Conservation (phyloP, 352 stramenopile genomes). For the Plasmopara viticola region DNA sequence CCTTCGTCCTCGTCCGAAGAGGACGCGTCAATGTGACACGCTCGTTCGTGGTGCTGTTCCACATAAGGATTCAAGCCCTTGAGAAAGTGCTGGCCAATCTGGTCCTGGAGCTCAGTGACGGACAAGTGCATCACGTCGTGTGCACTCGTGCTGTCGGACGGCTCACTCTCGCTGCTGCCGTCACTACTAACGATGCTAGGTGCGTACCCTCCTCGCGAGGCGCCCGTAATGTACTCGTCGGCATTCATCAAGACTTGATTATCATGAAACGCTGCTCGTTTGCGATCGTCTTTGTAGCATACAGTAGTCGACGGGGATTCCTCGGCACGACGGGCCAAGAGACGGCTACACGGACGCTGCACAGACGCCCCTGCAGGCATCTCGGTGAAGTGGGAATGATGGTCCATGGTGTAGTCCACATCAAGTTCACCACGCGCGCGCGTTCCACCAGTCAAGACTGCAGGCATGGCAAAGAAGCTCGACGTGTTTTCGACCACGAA, state of each 20-base stretch:
- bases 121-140: conserved; percentile 27
- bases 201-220: conserved; percentile 17
- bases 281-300: conserved; percentile 2
- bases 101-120: conserved; percentile 20
- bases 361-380: conserved; percentile 22
- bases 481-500: conserved; percentile 73
- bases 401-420: conserved; percentile 4
- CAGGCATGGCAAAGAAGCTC: conserved; percentile 58
- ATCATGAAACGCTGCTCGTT: conserved; percentile 6
- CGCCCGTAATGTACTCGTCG: conserved; percentile 22
- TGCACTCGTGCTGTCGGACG: conserved; percentile 2
- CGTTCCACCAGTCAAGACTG: conserved; percentile 18
- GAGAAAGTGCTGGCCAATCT: conserved; percentile 29
- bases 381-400: background rate
- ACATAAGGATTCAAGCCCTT: conserved; percentile 47
- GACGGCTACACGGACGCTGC: conserved; percentile 3
- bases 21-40: conserved; percentile 29
- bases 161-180: conserved; percentile 21
- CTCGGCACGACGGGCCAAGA: conserved; percentile 3
- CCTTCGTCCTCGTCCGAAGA: conserved; percentile 9
- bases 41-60: conserved; percentile 28
- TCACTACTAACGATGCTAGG: conserved; percentile 26
- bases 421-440: background rate
- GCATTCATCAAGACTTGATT: conserved; percentile 18
- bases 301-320: background rate